phyloP scores from a whole-genome alignment of 2,329 filamentous ascomycete species.

The Nemania sp. region DNA sequence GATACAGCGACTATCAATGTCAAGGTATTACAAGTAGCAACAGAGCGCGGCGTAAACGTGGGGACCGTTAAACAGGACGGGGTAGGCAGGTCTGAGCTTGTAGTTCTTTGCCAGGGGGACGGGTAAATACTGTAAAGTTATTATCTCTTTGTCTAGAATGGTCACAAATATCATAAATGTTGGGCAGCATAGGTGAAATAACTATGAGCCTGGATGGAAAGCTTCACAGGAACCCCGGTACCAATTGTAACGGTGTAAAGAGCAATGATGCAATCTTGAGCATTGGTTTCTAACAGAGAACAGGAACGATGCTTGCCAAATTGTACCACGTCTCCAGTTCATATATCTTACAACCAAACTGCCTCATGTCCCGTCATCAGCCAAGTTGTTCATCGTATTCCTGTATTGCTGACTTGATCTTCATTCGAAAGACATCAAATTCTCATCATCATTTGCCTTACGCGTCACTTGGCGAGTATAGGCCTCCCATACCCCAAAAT shows the following conservation, averaged over 20 bases:
- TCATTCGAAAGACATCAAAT: not conserved
- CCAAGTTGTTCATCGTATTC: constrained; percentile 25
- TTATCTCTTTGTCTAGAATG: too few species aligned
- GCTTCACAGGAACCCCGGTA: too few species aligned
- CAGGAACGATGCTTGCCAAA: constrained; percentile 29
- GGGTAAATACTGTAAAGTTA: too few species aligned
- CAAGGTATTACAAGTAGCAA: too few species aligned
- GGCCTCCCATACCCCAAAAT: constrained; percentile 69
- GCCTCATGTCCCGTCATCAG: constrained; percentile 18
- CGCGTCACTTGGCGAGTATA: constrained; percentile 37
- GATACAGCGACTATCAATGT: too few species aligned
- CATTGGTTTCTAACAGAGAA: constrained; percentile 22
- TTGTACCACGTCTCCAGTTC: constrained; percentile 32
- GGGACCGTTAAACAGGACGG: too few species aligned
- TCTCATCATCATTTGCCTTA: constrained; percentile 4
- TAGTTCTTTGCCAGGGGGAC: too few species aligned
- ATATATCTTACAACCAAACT: constrained; percentile 23
- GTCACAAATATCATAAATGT: too few species aligned
- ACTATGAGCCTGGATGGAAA: too few species aligned
- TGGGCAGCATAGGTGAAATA: too few species aligned
- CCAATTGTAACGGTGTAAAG: not conserved
- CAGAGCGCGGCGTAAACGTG: too few species aligned
- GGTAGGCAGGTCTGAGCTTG: too few species aligned
- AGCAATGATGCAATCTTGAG: constrained; percentile 13
- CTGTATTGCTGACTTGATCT: constrained; percentile 13